Evolutionary conservation across 768 basidiomycete genomes (phyloP).

Genomic region (Lactarius psammicola): DNA sequence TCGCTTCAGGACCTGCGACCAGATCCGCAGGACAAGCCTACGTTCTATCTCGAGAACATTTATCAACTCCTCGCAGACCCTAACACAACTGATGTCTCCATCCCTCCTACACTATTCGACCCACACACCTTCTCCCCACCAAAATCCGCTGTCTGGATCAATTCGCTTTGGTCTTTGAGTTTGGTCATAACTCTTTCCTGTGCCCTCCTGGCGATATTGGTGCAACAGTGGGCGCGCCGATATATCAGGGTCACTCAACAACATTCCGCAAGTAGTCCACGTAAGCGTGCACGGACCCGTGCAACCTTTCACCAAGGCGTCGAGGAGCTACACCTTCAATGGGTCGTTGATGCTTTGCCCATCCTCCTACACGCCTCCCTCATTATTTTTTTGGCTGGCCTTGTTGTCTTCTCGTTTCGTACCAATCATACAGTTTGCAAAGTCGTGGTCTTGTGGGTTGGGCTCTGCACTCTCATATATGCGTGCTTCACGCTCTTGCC

Average conservation of each 20-base stretch:
- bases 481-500: not conserved
- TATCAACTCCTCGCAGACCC: not conserved
- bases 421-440: not conserved
- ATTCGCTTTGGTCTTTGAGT: not conserved
- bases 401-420: conserved; percentile 5
- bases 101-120: not conserved
- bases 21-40: not conserved
- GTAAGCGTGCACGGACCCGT: not conserved
- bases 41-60: not conserved
- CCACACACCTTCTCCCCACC: not conserved
- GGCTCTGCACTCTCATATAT: not conserved
- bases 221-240: not conserved
- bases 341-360: not conserved
- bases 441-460: not conserved
- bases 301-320: conserved; percentile 3
- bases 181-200: not conserved
- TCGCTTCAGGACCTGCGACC: not conserved
- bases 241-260: not conserved
- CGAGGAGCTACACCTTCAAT: not conserved
- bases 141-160: not conserved
- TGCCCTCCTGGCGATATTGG: not conserved
- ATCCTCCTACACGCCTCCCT: conserved; percentile 12
- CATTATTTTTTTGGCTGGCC: conserved; percentile 18
- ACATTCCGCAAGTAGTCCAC: not conserved
- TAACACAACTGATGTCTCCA: not conserved